Evolutionary conservation across 352 stramenopile genomes (phyloP), one percentile per base, ranked within the genome.

Genomic region (Pythium myriotylum): DNA sequence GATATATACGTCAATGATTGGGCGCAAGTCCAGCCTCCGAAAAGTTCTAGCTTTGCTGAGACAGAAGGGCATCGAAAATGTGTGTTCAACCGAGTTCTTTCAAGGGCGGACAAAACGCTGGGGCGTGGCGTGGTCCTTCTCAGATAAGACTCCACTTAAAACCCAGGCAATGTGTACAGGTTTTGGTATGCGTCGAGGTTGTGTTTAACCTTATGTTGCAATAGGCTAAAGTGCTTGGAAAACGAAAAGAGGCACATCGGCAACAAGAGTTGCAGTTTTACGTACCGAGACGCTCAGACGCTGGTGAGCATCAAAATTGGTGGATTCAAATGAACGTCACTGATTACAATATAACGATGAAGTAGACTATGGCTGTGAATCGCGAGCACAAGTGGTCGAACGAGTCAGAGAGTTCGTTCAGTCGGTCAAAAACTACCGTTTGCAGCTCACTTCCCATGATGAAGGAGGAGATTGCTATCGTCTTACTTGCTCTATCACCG

Each of bases 1-100:
- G 14, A 98, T 96, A 91, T 99, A 97, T 65, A 97, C 94, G 14
- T 97, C 91, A 5, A 96, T 99, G 81, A 64, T 98, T 45, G 92
- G 94, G 10, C 94, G 94, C 48, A 98, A 98, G 35, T 74, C 88
- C 24, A 98, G 89, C 58, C 68, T 98, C 13, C 84, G 89, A 17
- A 88, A 95, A 45, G 70, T 99, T 37, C 66, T 97, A 19, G 80
- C 85, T 10, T 29, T 92, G 2, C 70, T 99, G 49, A 86, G 95
- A 37, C 74, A 81, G 1, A 70, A 82, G 19, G 54, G 73, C 3
- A 69, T 91, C 14, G 54, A 66, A 20, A 93, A 95, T 54, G 92
- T 95, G 50, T 77, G 87, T 32, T 95, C 89, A 10, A 96, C 94
- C 3, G 90, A 98, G 67, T 99, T 99, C 76, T 90, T 86, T 35